phyloP scores from a whole-genome alignment of 495 filamentous ascomycete genomes.

The Baudoinia panamericana region DNA sequence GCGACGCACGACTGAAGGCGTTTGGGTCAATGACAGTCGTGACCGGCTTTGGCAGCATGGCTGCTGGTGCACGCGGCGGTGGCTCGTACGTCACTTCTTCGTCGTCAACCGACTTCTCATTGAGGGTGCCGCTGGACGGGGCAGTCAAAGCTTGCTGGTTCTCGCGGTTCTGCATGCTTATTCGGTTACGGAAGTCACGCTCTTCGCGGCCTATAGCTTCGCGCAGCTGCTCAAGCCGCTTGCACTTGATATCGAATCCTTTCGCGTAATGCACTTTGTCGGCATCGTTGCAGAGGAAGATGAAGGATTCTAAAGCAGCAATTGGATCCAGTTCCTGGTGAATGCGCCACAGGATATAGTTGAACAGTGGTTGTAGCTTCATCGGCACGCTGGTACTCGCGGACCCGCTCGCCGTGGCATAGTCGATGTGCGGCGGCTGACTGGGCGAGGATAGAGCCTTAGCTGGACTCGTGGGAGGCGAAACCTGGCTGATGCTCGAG shows the following conservation, averaged over 20 bases:
- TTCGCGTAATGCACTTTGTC: conserved; percentile 43
- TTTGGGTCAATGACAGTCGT: conserved; percentile 28
- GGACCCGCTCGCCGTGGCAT: no score
- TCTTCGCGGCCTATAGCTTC: conserved; percentile 48
- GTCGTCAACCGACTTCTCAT: conserved; percentile 32
- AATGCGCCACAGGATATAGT: conserved; percentile 47
- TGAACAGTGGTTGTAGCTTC: conserved; percentile 45
- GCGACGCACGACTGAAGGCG: conserved; percentile 23
- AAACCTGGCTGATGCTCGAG: conserved; percentile 21
- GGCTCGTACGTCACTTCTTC: conserved; percentile 43
- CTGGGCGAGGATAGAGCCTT: conserved; percentile 29
- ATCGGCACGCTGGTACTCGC: conserved; percentile 25
- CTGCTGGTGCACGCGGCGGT: conserved; percentile 34
- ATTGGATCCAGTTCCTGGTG: conserved; percentile 34
- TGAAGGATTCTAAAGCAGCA: conserved; percentile 36
- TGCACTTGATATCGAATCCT: conserved; percentile 46
- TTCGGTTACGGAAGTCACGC: conserved; percentile 43
- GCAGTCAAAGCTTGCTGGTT: conserved; percentile 10
- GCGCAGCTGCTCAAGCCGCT: conserved; percentile 47
- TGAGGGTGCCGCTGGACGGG: not conserved
- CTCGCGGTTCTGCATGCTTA: conserved; percentile 33
- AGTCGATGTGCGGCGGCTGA: conserved; percentile 9
- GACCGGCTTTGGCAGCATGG: conserved; percentile 27
- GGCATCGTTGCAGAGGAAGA: conserved; percentile 45
- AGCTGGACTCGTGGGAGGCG: conserved; percentile 35